phyloP scores from a whole-genome alignment of 2,329 filamentous ascomycete species.

The Exophiala bonariae region DNA sequence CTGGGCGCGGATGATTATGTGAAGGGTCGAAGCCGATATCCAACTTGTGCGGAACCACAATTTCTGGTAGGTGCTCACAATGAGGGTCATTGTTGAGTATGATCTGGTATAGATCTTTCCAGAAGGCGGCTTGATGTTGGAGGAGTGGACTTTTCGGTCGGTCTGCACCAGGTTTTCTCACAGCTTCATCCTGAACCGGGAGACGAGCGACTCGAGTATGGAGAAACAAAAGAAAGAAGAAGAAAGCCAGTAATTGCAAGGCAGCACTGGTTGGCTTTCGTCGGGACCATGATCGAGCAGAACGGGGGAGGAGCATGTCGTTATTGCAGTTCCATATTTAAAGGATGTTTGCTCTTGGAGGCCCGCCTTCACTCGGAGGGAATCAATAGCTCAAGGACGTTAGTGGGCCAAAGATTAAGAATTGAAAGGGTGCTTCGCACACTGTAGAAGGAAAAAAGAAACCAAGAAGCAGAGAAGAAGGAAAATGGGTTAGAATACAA shows the following conservation, averaged over 20 bases:
- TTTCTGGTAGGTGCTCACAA: conserved; percentile 23
- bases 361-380: neutral
- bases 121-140: conserved; percentile 24
- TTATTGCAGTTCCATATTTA: neutral
- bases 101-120: conserved; percentile 22
- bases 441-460: no score
- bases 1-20: conserved; percentile 33
- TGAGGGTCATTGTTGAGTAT: conserved; percentile 28
- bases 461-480: no score
- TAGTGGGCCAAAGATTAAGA: no score
- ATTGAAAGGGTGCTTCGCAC: no score
- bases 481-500: no score
- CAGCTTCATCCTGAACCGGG: conserved; percentile 3
- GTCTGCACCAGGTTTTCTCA: neutral
- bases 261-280: conserved; percentile 13
- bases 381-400: conserved; percentile 2
- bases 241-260: conserved; percentile 12
- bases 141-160: conserved; percentile 17
- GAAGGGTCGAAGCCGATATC: conserved; percentile 25
- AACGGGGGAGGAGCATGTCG: conserved; percentile 12
- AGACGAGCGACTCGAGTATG: conserved; percentile 9
- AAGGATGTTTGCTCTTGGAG: neutral
- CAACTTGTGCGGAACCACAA: conserved; percentile 26
- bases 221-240: conserved; percentile 20
- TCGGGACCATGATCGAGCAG: conserved; percentile 15